phyloP scores from a whole-genome alignment of 345 rosid species.

The Ceriops decandra region DNA sequence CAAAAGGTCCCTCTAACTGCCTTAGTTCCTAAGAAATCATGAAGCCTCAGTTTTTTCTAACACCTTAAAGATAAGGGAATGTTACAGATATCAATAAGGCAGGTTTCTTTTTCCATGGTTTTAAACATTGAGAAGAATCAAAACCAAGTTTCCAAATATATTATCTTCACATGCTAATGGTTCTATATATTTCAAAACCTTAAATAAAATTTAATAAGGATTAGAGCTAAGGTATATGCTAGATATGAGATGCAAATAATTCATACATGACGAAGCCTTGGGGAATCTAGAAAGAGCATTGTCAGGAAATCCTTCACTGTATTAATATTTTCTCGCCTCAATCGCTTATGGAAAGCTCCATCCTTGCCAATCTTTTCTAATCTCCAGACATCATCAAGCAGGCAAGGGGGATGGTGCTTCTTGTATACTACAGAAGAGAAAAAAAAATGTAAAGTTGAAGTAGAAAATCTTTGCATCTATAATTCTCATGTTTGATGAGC shows the following conservation, averaged over 20 bases:
- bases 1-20: no score
- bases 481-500: constrained; percentile 3
- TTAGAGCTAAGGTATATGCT: not conserved
- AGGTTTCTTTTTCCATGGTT: no score
- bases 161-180: not conserved
- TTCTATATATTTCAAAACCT: not conserved
- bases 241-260: not conserved
- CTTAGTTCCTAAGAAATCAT: not conserved
- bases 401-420: constrained; percentile 93
- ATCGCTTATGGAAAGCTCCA: constrained; percentile 93
- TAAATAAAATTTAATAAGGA: not conserved
- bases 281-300: constrained; percentile 54
- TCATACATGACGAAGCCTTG: constrained; percentile 74
- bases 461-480: not conserved
- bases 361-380: constrained; percentile 98
- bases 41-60: not conserved
- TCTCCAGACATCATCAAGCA: constrained; percentile 90
- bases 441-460: constrained; percentile 13
- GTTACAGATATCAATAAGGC: not conserved
- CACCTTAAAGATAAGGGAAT: not conserved
- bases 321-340: constrained; percentile 58
- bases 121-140: not conserved
- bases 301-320: constrained; percentile 85
- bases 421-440: constrained; percentile 61
- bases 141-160: not conserved